Conservation (phyloP, 805 yeast species). For the Wickerhamiella sorbophila region DNA sequence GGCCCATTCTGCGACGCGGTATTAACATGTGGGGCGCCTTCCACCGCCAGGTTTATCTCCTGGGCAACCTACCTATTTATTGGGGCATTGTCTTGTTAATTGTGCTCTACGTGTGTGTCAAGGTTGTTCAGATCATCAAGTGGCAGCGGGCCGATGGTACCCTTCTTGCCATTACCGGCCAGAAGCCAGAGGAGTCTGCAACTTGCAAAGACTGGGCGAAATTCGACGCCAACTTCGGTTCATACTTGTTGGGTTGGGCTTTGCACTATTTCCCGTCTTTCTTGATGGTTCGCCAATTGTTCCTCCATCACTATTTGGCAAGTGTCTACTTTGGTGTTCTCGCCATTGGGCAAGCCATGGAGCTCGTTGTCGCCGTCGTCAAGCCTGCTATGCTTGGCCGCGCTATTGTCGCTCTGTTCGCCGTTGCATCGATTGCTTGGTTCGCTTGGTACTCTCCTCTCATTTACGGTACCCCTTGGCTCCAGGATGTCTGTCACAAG, state of each 20-base stretch:
- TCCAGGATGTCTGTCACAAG: conserved; percentile 45
- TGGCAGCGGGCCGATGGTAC: conserved; percentile 27
- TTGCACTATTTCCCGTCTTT: conserved; percentile 46
- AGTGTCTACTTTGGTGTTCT: conserved; percentile 78
- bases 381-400: conserved; percentile 16
- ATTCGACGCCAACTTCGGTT: conserved; percentile 28
- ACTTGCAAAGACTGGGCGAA: conserved; percentile 15
- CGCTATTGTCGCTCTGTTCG: conserved; percentile 33
- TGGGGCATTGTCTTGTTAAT: conserved; percentile 30
- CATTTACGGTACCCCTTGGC: conserved; percentile 71
- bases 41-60: conserved; percentile 35
- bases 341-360: conserved; percentile 48
- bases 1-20: conserved; percentile 53
- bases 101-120: conserved; percentile 18
- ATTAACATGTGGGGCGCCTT: conserved; percentile 39
- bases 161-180: conserved; percentile 4
- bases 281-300: conserved; percentile 84
- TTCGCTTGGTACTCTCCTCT: conserved; percentile 56
- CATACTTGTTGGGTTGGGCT: conserved; percentile 41
- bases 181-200: conserved; percentile 20
- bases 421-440: conserved; percentile 37
- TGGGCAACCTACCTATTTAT: conserved; percentile 54
- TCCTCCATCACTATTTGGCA: conserved; percentile 87
- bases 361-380: conserved; percentile 21
- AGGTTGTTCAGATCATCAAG: conserved; percentile 21